A percentile compares a stretch with the other conserved stretches of the same genome.
phyloP scores from a whole-genome alignment of 75 land plant genomes.

The Gnetum montanum region DNA sequence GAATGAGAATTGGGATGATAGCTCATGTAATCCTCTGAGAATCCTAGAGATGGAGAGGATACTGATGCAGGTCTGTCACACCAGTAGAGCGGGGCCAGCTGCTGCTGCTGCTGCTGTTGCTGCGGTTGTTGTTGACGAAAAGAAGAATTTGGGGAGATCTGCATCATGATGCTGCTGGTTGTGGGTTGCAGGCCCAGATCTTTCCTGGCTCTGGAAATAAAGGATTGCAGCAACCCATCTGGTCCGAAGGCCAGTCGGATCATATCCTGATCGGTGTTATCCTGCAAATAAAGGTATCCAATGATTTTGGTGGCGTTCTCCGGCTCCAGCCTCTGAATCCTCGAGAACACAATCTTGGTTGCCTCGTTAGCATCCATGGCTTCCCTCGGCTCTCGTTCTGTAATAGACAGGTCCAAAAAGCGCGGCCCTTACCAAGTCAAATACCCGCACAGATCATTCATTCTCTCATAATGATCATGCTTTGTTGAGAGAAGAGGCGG shows the following conservation, averaged over 20 bases:
- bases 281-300: constrained; percentile 67
- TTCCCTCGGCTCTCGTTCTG: no score
- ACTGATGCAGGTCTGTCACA: background rate
- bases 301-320: constrained; percentile 60
- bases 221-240: constrained; percentile 17
- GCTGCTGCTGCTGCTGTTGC: no score
- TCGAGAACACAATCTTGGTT: constrained; percentile 34
- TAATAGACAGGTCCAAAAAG: no score
- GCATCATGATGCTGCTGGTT: background rate
- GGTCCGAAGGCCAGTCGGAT: constrained; percentile 55
- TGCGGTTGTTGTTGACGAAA: background rate
- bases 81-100: background rate
- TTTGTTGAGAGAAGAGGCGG: no score
- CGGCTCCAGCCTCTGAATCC: constrained; percentile 60
- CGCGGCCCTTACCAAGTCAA: no score
- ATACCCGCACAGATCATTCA: no score
- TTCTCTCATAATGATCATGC: no score
- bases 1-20: background rate
- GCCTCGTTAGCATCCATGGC: constrained; percentile 77
- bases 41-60: background rate
- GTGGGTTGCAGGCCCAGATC: constrained; percentile 37
- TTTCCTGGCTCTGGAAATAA: constrained; percentile 29
- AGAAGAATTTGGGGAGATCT: background rate
- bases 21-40: background rate
- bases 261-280: constrained; percentile 55